Base-by-base conservation (phyloP, 257 asterid species). In the Lithospermum erythrorhizon region DNA sequence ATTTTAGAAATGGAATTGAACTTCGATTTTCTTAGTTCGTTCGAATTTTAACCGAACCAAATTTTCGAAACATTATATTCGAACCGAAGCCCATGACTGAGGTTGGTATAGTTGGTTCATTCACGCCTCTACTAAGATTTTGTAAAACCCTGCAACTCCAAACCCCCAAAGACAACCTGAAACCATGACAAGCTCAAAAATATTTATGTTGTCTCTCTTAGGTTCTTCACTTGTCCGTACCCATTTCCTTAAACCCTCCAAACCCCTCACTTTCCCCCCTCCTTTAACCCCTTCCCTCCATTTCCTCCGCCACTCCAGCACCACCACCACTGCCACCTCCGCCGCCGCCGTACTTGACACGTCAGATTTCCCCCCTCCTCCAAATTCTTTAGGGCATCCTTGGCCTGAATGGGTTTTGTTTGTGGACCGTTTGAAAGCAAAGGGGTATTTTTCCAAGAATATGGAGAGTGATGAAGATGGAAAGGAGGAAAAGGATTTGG, bases 351-450 rank as follows among this genome's bases (percentile, higher is more conserved):
- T 55, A 21, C 59, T 55, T 2, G 59, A 55, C 59, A 3, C 59
- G 8, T 24, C 72, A 63, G 17, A 2, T 27, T 65, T 18, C 6
- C 21, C 22, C 57, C 61, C 23, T 57, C 77, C 37, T 58, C 58
- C 45, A 27, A 9, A n/a, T 24, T n/a, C 70, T 18, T 16, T 9
- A 5, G 45, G 62, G 45, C 99, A 93, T 70, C 97, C 96, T 0
- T 93, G 99, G 99, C 95, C 95, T 2, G 99, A 89, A 72, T 93
- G 99, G 99, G 75, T 86, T 57, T 58, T 61, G 49, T 93, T 93
- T 57, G 74, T 89, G 49, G 94, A 86, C 71, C 78, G 81, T 23
- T 73, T 89, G 69, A 84, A 84, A 71, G 56, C 76, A 64, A 93
- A 75, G 66, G 97, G 95, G 29, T 89, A 86, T 81, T 49, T 89